Conservation (phyloP, 441 rosid genomes). For the Populus hybrid region DNA sequence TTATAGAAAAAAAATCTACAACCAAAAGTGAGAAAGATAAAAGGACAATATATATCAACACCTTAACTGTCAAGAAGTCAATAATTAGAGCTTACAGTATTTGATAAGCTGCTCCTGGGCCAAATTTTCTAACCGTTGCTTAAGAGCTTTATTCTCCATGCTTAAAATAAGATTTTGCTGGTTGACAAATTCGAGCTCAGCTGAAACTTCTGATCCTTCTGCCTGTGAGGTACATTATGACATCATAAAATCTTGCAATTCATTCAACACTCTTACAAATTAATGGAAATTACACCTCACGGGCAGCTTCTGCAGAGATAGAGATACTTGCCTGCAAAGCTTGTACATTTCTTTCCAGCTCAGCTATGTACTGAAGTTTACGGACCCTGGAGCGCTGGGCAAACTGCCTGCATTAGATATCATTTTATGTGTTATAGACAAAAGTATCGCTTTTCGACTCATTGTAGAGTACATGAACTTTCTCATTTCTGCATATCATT, state of each 20-base stretch:
- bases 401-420: no score
- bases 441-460: no score
- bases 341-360: no score
- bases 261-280: constrained; percentile 10
- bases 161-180: constrained; percentile 84
- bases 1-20: no score
- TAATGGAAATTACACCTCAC: constrained; percentile 1
- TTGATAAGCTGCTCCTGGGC: constrained; percentile 90
- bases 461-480: no score
- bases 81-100: constrained; percentile 52
- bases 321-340: no score
- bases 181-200: constrained; percentile 94
- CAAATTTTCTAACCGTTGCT: constrained; percentile 80
- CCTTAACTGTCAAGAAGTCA: constrained; percentile 5
- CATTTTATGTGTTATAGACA: no score
- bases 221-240: constrained; percentile 41
- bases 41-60: background rate
- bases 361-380: no score
- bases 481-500: no score
- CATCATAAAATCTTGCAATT: background rate
- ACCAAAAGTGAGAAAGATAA: no score
- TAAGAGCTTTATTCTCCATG: constrained; percentile 98
- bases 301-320: no score
- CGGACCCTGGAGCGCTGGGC: no score
- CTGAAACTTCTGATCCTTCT: constrained; percentile 91